Conservation (phyloP, 352 stramenopile species). For the Phytophthora megakarya region DNA sequence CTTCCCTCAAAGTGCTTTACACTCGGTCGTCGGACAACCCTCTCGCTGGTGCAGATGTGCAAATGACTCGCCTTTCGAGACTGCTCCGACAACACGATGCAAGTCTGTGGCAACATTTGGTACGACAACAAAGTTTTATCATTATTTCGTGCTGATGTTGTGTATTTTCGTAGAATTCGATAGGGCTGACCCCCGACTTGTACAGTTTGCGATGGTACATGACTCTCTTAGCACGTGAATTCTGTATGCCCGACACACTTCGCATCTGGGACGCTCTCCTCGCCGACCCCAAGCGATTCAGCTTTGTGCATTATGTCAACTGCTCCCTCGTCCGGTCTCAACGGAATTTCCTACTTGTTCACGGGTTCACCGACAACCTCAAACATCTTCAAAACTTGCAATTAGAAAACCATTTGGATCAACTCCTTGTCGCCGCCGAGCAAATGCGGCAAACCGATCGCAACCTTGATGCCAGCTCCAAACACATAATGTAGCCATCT, state of each 20-base stretch:
- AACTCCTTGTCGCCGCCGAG: conserved; percentile 43
- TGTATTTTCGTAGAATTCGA: conserved; percentile 54
- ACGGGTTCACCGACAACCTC: conserved; percentile 50
- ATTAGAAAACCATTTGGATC: conserved; percentile 29
- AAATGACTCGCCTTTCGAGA: conserved; percentile 56
- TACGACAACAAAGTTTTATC: conserved; percentile 18
- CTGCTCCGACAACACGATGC: conserved; percentile 70
- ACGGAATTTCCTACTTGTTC: conserved; percentile 36
- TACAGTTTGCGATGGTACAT: conserved; percentile 83
- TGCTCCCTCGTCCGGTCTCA: conserved; percentile 61
- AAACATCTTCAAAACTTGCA: conserved; percentile 54
- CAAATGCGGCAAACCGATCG: conserved; percentile 60
- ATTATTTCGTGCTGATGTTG: neutral
- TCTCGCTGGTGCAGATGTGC: conserved; percentile 53
- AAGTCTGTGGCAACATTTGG: conserved; percentile 67
- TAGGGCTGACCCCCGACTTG: conserved; percentile 59
- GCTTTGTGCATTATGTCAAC: conserved; percentile 72
- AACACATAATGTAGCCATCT: too few relatives aligned
- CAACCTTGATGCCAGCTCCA: conserved; percentile 10
- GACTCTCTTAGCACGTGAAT: conserved; percentile 63
- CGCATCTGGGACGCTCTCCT: conserved; percentile 70
- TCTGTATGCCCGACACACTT: conserved; percentile 59
- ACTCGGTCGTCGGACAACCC: conserved; percentile 42
- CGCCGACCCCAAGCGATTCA: conserved; percentile 63
- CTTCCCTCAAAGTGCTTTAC: conserved; percentile 55